Percentiles rank a stretch among this genome's conserved stretches.
Evolutionary conservation across 2,329 filamentous ascomycete genomes (phyloP).

Genomic region (Phoma herbarum): DNA sequence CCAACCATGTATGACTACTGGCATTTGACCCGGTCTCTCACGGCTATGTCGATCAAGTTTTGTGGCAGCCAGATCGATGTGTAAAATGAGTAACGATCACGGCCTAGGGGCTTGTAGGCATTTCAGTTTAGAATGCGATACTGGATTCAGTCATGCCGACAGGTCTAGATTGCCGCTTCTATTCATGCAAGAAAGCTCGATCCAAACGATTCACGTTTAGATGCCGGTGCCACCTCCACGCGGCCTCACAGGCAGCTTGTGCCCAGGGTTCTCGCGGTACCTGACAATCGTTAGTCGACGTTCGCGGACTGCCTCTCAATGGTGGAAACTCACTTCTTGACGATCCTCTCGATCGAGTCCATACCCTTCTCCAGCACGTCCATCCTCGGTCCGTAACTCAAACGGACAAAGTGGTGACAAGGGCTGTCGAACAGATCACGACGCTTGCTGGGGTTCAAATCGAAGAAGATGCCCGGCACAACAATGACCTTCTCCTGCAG

Average conservation of each 20-base stretch:
- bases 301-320: no score
- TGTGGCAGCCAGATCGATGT: no score
- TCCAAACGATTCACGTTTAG: background rate
- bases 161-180: background rate
- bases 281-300: background rate
- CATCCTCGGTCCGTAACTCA: conserved; percentile 54
- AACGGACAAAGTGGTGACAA: conserved; percentile 70
- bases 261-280: conserved; percentile 21
- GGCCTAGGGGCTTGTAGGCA: no score
- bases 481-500: conserved; percentile 95
- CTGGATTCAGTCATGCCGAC: no score
- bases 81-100: no score
- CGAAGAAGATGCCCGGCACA: conserved; percentile 97
- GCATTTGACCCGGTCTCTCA: no score
- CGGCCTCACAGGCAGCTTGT: conserved; percentile 19
- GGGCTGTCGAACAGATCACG: conserved; percentile 93
- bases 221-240: conserved; percentile 3
- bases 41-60: no score
- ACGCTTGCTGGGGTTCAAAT: conserved; percentile 88
- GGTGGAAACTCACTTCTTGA: conserved; percentile 48
- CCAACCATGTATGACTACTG: no score
- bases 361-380: conserved; percentile 52
- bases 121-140: no score
- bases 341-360: conserved; percentile 52
- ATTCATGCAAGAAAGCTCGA: background rate